Percentiles rank a stretch among this genome's conserved stretches.
Evolutionary conservation across 257 asterid genomes (phyloP).

Genomic region (Solanum lycopersicoides): DNA sequence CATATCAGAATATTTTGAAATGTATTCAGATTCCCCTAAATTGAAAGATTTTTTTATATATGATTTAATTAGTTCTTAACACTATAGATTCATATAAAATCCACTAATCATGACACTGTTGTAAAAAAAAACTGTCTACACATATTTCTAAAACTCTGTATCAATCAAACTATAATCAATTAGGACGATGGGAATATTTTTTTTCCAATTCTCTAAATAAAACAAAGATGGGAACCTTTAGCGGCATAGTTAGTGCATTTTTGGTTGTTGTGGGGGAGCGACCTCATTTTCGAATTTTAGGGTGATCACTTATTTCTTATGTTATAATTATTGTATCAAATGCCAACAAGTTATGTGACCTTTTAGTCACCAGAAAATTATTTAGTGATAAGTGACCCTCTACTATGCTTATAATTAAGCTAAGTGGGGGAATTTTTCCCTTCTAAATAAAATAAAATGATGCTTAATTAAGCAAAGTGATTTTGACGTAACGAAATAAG

Average conservation of each 20-base stretch:
- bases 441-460: not conserved
- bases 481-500: not conserved
- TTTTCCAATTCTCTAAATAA: no score
- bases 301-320: not conserved
- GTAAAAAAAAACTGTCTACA: no score
- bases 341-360: not conserved
- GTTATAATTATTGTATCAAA: not conserved
- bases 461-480: not conserved
- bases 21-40: no score
- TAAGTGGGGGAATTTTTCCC: not conserved
- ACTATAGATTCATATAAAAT: no score
- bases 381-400: not conserved
- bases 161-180: no score
- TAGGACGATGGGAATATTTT: rapidly evolving
- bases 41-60: no score
- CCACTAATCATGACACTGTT: no score
- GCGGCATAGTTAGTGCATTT: not conserved
- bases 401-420: not conserved
- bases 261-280: not conserved
- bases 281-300: not conserved
- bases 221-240: not conserved
- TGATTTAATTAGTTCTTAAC: no score
- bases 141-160: no score
- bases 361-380: not conserved
- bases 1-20: no score